A percentile compares a stretch with the other conserved stretches of the same genome.
These are phyloP conservation scores for Halophytophthora batemanensis DNA, from an alignment of 352 stramenopile species.

Conservation along the genomic window DNA sequence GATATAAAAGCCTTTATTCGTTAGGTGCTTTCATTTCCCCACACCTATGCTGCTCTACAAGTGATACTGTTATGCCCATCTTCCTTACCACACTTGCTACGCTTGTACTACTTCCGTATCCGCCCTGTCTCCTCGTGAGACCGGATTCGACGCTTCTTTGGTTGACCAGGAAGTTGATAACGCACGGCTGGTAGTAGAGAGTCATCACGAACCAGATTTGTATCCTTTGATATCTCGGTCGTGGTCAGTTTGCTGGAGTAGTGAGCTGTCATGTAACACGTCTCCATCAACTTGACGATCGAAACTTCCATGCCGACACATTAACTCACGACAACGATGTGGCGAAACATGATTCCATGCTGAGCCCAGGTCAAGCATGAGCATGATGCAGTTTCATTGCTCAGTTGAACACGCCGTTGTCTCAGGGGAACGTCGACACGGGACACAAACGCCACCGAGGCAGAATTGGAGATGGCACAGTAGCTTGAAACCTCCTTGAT, in stretches of 20 bases:
- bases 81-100: background rate
- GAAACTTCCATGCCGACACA: background rate
- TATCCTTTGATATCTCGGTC: slow-evolving; percentile 6
- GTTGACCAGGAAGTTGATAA: slow-evolving; percentile 7
- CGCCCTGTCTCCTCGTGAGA: slow-evolving; percentile 5
- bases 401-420: slow-evolving; percentile 1
- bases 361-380: slow-evolving; percentile 8
- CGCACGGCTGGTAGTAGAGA: background rate
- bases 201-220: background rate
- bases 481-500: slow-evolving; percentile 1
- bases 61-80: background rate
- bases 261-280: slow-evolving; percentile 6
- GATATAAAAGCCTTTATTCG: too few species aligned
- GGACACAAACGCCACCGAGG: slow-evolving; percentile 4
- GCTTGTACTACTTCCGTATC: background rate
- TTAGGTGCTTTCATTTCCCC: too few species aligned
- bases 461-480: slow-evolving; percentile 2
- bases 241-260: background rate
- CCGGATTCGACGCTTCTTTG: slow-evolving; percentile 13
- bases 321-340: slow-evolving; percentile 4
- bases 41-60: background rate
- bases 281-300: background rate
- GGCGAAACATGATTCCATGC: slow-evolving; percentile 9
- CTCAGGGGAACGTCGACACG: background rate
- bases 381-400: background rate